Evolutionary conservation across 352 stramenopile species (phyloP), one percentile per base, ranked within the genome.

Genomic region (Pythium grandisporangium): DNA sequence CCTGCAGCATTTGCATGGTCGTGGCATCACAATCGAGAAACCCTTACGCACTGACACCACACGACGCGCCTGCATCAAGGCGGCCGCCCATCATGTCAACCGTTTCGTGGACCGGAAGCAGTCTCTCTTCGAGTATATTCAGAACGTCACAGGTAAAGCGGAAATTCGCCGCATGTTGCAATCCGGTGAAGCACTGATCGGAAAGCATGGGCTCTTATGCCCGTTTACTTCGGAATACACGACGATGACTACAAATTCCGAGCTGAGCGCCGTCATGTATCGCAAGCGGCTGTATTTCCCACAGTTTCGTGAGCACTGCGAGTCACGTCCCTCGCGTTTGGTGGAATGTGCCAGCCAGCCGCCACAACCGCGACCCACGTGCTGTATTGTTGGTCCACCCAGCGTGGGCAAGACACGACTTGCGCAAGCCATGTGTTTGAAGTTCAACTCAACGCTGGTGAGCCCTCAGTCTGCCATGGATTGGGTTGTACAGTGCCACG

Each of bases 231-330:
- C 54, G 3, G 22, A 33, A 1, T 19, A 6, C 40, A 5, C 6
- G 13, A 37, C 34, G 13, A 50, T 43, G 7, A 47, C 45, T 30
- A 14, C 27, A 17, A 8, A 10, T 39, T 40, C 41, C 34, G 30
- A 14, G 32, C 22, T 43, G 0, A 38, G 35, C 4, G 51, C 55
- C 16, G 54, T 85, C 2, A 29, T 68, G 6, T 66, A 80, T 37
- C 66, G 68, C n/a, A 46, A 58, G 4, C 63, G 78, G 3, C 36
- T 84, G 26, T 89, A 89, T 44, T 89, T 89, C 29, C 63, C 66
- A 23, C 17, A 35, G 29, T 66, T 51, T 6, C 24, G 17, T 6
- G 44, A 66, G 10, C 53, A 50, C 0, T 29, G 48, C 24, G 30
- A 49, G 26, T 19, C 30, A 0, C 42, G 47, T 11, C 61, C 64